Base-by-base conservation (phyloP, 2,329 filamentous ascomycete species). In the Talaromyces marneffei region DNA sequence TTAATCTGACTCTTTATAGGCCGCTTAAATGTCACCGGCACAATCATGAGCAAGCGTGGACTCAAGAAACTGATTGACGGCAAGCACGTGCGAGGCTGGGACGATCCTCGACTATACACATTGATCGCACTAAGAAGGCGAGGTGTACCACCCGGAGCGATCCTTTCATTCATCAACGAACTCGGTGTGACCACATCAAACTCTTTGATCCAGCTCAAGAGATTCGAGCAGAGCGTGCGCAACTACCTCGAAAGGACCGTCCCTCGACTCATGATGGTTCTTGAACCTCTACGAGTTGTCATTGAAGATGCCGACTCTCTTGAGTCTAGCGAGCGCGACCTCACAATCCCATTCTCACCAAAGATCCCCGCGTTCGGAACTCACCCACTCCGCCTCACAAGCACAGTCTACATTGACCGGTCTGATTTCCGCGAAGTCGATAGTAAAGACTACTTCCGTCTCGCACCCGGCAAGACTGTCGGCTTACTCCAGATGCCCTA, bases 71-170 rank as follows among this genome's bases (percentile, higher is more conserved):
- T 97, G 6, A 90, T 97, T 1, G 83, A 88, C 44, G 84, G 89
- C 57, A 85, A 86, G 18, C 82, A 87, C 65, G 92, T 97, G 8
- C 85, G 89, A 39, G 90, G 85, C 59, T 97, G 92, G 91, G 90
- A 97, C 67, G 93, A 97, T 69, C 93, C 93, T 9, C 85, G 93
- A 40, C 82, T 97, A 3, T 96, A 91, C 77, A 96, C 92, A 1
- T 80, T 97, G 20, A 92, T 93, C 61, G 92, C 85, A 1, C 84
- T 97, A 50, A 87, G 90, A 58, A 85, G 93, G 56, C 85, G 92
- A 61, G 93, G 93, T 71, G 85, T 97, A 0, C 93, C 93, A 0
- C 91, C 92, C 0, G 90, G 90, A 18, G 92, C 92, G 1, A 89
- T 97, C 62, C 84, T 96, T 62, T 88, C 90, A 57, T 97, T 97